Base-by-base conservation (phyloP, 495 filamentous ascomycete species). In the Lasiosphaeriaceae sp. region DNA sequence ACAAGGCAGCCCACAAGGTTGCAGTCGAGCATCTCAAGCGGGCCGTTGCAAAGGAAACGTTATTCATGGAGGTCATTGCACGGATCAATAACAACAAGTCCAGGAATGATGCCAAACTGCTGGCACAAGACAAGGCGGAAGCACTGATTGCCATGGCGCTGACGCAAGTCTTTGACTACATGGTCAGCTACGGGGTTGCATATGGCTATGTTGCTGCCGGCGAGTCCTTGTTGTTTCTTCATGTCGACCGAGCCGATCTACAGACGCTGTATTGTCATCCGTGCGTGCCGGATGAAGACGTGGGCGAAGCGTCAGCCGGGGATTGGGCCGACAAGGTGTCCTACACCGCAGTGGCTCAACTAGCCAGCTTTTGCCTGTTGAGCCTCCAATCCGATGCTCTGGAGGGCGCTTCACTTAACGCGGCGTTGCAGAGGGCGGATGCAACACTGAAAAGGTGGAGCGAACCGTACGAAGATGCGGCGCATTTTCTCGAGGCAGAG, bases 311-410 rank as follows among this genome's bases (percentile, higher is more conserved):
- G 20, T 14, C 14, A 14, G n/a, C 1, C 43, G 43, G 43, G 11
- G 43, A 46, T 17, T 46, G 43, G 43, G n/a, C 43, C 43, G 43
- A 46, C 43, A 11, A 17, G 11, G 11, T 46, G 43, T 46, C 43
- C 43, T 2, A 17, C 19, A 46, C 43, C 43, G 43, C 43, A 46
- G 43, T 46, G n/a, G 43, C 43, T 46, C 43, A 46, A 4, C 43
- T 46, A 46, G 43, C 43, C 20, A 46, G 43, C 43, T 46, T 46
- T 46, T 46, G 43, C 43, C 20, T 46, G n/a, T 17, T 46, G 43
- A 46, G 43, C 19, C n/a, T 46, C n/a, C 43, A 46, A 17, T 46
- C 43, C 43, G 43, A 46, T 14, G 43, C 43, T 46, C 43, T 46
- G 11, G 19, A 17, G 43, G 43, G 43, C 11, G 11, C 43, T 12